Conservation (phyloP, 83 land plant genomes). For the Picea abies region DNA sequence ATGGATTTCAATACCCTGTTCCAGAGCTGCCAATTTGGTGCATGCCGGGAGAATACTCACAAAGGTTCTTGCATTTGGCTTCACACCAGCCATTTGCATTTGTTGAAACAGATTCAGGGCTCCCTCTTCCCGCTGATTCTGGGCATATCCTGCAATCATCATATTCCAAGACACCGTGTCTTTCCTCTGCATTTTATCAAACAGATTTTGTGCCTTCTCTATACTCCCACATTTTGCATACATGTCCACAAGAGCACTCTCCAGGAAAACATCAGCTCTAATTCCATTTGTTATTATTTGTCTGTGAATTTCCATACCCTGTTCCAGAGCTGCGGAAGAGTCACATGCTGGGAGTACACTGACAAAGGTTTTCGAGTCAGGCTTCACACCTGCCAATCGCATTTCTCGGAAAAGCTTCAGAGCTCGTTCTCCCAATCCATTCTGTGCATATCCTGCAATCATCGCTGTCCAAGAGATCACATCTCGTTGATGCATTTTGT, state of each 20-base stretch:
- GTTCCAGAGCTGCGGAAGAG: neutral
- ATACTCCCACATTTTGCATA: slow-evolving; percentile 22
- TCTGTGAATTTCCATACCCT: slow-evolving; percentile 8
- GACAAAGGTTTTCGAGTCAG: neutral
- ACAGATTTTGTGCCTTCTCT: slow-evolving; percentile 11
- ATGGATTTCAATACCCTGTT: slow-evolving; percentile 25
- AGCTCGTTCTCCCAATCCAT: too few relatives aligned
- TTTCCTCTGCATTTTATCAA: neutral
- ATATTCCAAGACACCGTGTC: slow-evolving; percentile 23
- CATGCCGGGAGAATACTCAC: slow-evolving; percentile 29
- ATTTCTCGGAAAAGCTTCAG: too few relatives aligned
- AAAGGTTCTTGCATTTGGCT: slow-evolving; percentile 24
- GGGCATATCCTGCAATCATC: slow-evolving; percentile 29
- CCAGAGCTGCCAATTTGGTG: slow-evolving; percentile 7
- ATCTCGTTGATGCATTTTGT: too few relatives aligned
- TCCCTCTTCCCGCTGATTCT: slow-evolving; percentile 13
- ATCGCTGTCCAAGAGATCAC: too few relatives aligned
- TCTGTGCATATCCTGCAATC: too few relatives aligned
- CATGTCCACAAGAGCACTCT: slow-evolving; percentile 44
- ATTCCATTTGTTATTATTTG: slow-evolving; percentile 23
- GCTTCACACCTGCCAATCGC: too few relatives aligned
- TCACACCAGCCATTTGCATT: slow-evolving; percentile 16
- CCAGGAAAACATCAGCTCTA: slow-evolving; percentile 55
- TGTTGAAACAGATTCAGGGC: slow-evolving; percentile 18
- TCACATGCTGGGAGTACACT: slow-evolving; percentile 1